Conservation (phyloP, 345 rosid genomes). For the Rhodamnia argentea region DNA sequence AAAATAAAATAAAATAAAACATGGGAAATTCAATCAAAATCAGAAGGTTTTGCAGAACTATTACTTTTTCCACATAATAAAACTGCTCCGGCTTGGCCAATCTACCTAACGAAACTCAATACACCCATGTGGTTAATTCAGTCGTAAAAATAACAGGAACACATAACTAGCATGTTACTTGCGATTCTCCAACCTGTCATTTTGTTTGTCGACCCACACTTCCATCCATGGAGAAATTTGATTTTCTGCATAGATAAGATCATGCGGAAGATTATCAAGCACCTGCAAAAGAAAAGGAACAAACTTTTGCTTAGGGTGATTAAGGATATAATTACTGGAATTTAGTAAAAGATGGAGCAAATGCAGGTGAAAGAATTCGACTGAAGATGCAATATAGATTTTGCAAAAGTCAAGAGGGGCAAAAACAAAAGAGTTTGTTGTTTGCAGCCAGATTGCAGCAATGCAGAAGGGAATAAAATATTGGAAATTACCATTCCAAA, state of each 20-base stretch:
- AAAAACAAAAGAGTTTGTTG: neutral
- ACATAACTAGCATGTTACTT: neutral
- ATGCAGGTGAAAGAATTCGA: neutral
- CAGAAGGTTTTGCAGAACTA: neutral
- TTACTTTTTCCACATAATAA: neutral
- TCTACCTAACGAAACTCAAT: neutral
- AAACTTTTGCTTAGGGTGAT: slow-evolving; percentile 39
- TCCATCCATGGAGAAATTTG: slow-evolving; percentile 89
- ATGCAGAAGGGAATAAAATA: neutral
- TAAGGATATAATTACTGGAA: neutral
- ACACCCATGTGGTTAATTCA: neutral
- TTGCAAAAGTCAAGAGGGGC: neutral
- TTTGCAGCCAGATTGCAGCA: neutral
- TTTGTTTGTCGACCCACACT: slow-evolving; percentile 82
- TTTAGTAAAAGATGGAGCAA: neutral
- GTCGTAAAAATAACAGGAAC: neutral
- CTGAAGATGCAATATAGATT: neutral
- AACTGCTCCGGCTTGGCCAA: neutral
- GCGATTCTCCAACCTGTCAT: slow-evolving; percentile 33
- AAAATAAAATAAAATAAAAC: neutral
- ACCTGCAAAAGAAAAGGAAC: slow-evolving; percentile 42
- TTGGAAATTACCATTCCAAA: neutral
- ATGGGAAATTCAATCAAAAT: neutral
- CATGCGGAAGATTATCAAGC: slow-evolving; percentile 97
- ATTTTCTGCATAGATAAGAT: slow-evolving; percentile 72